Conservation (phyloP, 2,329 filamentous ascomycete genomes). For the Fusarium torreyae region DNA sequence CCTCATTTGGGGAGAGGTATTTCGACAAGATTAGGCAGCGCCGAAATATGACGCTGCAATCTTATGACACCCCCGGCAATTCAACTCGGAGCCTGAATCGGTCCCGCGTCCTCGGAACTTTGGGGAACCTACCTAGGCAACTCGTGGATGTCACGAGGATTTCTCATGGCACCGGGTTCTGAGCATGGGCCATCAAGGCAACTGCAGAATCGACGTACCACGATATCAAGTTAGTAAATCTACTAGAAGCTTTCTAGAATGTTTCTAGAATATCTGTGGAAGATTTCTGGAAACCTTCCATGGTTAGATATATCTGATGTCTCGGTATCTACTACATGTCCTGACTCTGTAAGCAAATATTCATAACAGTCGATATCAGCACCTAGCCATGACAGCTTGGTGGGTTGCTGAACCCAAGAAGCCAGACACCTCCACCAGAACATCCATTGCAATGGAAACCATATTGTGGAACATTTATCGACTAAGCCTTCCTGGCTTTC, state of each 20-base stretch:
- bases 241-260: constrained; percentile 2
- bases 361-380: no score
- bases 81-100: not conserved
- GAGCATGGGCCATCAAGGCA: not conserved
- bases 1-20: not conserved
- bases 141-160: constrained; percentile 5
- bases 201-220: constrained; percentile 3
- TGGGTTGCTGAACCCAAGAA: no score
- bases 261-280: not conserved
- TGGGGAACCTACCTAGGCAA: not conserved
- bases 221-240: not conserved
- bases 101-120: not conserved
- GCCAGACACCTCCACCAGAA: no score
- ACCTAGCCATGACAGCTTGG: no score
- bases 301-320: not conserved
- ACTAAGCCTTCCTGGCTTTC: no score
- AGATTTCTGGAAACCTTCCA: not conserved
- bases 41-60: not conserved
- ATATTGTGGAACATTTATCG: no score
- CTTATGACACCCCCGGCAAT: not conserved
- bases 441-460: no score
- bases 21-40: not conserved
- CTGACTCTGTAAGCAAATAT: no score
- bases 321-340: no score
- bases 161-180: not conserved